phyloP scores from a whole-genome alignment of 2,329 filamentous ascomycete genomes.

The Blastomyces emzantsi region DNA sequence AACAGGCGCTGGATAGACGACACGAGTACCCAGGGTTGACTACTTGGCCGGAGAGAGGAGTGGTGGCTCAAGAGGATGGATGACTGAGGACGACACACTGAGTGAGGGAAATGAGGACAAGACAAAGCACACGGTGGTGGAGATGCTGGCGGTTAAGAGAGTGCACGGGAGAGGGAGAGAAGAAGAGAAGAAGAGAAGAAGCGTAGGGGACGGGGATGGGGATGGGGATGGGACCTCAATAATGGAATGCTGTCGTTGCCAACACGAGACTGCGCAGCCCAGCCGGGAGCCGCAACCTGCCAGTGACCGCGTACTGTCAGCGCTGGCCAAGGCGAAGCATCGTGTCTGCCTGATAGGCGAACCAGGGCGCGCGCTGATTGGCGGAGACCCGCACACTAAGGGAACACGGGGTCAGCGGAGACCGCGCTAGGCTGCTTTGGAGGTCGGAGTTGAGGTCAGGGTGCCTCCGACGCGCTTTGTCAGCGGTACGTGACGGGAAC shows the following conservation, averaged over 20 bases:
- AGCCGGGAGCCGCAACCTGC: not conserved
- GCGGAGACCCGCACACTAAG: conserved; percentile 9
- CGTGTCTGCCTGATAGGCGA: conserved; percentile 36
- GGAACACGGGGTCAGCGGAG: not conserved
- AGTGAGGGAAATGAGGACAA: conserved; percentile 1
- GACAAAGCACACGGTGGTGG: not conserved
- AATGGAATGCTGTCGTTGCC: conserved; percentile 18
- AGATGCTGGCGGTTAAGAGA: not conserved
- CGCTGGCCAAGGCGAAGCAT: conserved; percentile 20
- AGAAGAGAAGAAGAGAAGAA: conserved; percentile 16
- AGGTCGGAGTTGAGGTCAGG: not conserved
- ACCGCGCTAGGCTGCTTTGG: conserved; percentile 9
- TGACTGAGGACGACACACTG: not conserved
- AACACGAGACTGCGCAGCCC: not conserved
- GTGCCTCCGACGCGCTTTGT: conserved; percentile 10
- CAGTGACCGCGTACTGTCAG: conserved; percentile 13
- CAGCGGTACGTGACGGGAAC: not conserved
- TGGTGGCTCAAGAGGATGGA: not conserved
- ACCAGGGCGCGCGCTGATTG: conserved; percentile 13
- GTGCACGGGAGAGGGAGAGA: conserved; percentile 9
- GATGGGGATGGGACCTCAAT: conserved; percentile 13
- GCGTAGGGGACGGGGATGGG: conserved; percentile 13
- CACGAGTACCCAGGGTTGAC: not conserved
- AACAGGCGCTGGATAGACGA: not conserved
- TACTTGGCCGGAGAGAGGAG: not conserved